Conservation (phyloP, 208 protist species). For the Trypanosomatidae sp. region DNA sequence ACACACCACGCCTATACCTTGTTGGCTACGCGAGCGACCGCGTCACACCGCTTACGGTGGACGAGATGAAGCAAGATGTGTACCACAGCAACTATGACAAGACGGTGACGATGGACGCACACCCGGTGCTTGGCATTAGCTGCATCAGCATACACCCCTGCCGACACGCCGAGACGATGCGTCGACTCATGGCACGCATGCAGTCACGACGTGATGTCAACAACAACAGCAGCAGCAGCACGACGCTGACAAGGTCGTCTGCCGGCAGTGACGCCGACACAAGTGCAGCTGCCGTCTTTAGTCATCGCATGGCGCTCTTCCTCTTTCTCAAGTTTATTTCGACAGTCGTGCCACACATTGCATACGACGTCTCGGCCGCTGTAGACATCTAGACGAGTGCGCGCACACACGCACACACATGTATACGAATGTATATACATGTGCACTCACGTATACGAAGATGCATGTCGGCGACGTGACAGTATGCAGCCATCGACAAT, state of each 20-base stretch:
- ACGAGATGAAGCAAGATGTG: conserved; percentile 96
- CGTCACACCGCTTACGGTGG: conserved; percentile 54
- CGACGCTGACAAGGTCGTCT: conserved; percentile 18
- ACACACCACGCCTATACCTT: conserved; percentile 93
- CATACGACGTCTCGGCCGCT: conserved; percentile 91
- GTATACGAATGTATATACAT: not conserved
- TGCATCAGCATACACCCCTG: conserved; percentile 96
- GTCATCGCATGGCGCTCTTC: conserved; percentile 37
- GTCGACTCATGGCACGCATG: conserved; percentile 82
- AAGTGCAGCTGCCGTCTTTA: too few species aligned
- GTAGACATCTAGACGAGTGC: conserved; percentile 30
- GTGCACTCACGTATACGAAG: not conserved
- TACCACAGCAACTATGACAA: conserved; percentile 94
- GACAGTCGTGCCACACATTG: conserved; percentile 93
- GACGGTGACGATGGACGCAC: conserved; percentile 93
- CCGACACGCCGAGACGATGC: conserved; percentile 91
- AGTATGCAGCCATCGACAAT: not conserved
- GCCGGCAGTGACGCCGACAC: too few species aligned
- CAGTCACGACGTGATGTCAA: conserved; percentile 34
- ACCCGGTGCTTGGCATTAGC: conserved; percentile 65
- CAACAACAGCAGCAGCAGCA: conserved; percentile 11
- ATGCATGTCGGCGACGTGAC: not conserved
- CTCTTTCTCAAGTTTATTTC: conserved; percentile 90
- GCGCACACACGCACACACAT: not conserved
- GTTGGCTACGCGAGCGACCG: conserved; percentile 85